A percentile compares a stretch with the other conserved stretches of the same genome.
Evolutionary conservation across 2,329 filamentous ascomycete species (phyloP).

Genomic region (Exophiala sideris): DNA sequence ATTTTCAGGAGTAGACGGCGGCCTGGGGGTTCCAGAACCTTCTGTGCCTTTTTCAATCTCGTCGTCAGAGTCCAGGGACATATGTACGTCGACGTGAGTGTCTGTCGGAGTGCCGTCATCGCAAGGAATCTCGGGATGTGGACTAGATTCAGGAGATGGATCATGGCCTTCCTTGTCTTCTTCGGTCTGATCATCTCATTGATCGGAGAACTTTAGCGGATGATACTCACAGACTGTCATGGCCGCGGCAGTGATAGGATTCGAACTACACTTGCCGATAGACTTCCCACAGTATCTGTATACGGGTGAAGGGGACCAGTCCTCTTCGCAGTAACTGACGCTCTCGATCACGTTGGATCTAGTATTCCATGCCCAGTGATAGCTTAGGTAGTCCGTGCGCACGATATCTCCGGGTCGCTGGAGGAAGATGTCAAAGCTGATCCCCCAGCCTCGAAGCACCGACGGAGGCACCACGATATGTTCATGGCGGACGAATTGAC

Average conservation of each 20-base stretch:
- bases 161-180: neutral
- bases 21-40: neutral
- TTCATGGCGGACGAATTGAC: neutral
- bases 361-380: constrained; percentile 2
- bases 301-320: constrained; percentile 5
- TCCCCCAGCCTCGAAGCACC: neutral
- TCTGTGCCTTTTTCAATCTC: neutral
- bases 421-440: constrained; percentile 4
- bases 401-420: constrained; percentile 4
- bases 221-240: neutral
- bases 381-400: constrained; percentile 2
- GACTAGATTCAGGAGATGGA: neutral
- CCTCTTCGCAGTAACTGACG: constrained; percentile 1
- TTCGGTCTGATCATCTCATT: neutral
- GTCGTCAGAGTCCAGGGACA: neutral
- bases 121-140: neutral
- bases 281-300: neutral
- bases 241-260: neutral
- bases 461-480: constrained; percentile 1
- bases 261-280: neutral
- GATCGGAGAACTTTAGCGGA: neutral
- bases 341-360: constrained; percentile 1
- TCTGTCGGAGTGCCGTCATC: neutral
- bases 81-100: neutral
- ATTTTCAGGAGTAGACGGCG: neutral